A percentile compares a stretch with the other conserved stretches of the same genome.
Conservation (phyloP, 805 yeast species). For the Zygosaccharomyces bisporus region DNA sequence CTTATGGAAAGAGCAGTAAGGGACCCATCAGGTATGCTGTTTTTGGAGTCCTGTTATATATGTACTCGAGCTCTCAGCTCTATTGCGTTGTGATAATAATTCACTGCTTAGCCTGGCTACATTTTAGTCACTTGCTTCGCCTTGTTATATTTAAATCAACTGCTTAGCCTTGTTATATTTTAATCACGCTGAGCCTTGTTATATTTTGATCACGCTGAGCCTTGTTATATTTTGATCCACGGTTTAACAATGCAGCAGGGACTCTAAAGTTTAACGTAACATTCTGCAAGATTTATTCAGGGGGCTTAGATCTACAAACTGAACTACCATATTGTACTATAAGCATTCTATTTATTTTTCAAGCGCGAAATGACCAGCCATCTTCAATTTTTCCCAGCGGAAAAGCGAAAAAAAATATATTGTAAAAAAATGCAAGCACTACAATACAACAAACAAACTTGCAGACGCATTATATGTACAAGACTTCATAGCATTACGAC, state of each 20-base stretch:
- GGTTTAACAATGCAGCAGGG: too few relatives aligned
- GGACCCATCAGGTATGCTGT: too few relatives aligned
- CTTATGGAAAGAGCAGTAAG: too few relatives aligned
- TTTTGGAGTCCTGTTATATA: neutral
- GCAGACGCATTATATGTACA: neutral
- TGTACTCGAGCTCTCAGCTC: too few relatives aligned
- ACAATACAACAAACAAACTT: neutral
- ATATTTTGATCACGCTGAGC: too few relatives aligned
- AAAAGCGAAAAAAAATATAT: neutral
- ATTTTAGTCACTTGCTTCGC: neutral
- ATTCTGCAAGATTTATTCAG: too few relatives aligned
- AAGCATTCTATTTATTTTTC: neutral
- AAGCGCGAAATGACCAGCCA: constrained; percentile 3
- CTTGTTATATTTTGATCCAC: too few relatives aligned
- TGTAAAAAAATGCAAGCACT: neutral
- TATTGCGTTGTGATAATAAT: too few relatives aligned
- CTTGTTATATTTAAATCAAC: neutral
- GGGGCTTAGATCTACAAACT: neutral
- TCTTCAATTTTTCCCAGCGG: neutral
- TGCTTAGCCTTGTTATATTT: neutral
- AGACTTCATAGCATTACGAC: constrained; percentile 61
- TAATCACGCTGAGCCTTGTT: too few relatives aligned
- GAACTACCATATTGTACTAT: too few relatives aligned
- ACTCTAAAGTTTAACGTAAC: too few relatives aligned
- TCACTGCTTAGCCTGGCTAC: neutral